Base-by-base conservation (phyloP, 805 yeast genomes). In the Phaffomyces thermotolerans region DNA sequence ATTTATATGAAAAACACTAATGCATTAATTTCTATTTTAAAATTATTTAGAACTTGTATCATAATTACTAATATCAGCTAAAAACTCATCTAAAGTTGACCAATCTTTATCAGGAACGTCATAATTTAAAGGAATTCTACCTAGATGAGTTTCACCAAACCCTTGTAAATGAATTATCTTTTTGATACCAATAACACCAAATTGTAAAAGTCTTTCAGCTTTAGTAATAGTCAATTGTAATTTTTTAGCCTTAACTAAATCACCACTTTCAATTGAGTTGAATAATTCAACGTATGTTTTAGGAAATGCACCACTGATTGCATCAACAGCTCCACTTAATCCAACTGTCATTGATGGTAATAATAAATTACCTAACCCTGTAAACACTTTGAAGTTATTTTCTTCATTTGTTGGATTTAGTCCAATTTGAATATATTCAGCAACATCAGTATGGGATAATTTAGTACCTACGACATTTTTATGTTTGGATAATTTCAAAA, bases 361-460 rank as follows among this genome's bases (percentile, higher is more conserved):
- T 31, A 76, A 58, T 34, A 73, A 58, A 53, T 75, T 79, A 25
- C 79, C 79, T 17, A 73, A 62, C 14, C 81, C 81, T 8, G 78
- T 69, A 50, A 72, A 67, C 31, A 68, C 57, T 25, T 57, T 46
- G 61, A 76, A 76, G 49, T 70, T 62, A 49, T 65, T 66, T 40
- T 52, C 43, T 18, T 56, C 57, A 43, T 72, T 65, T 34, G 59
- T 63, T 35, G 68, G 66, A 52, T 68, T 67, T 23, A 66, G 60
- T 2, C 75, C 75, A 34, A 76, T 62, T 46, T 69, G 58, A 24
- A 71, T 63, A 52, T 72, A 72, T 40, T 67, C 68, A 20, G 76
- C 63, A 32, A 75, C 68, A 53, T 76, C 75, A 29, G 71, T 74
- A 54, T 75, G 75, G 6, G 78, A 68, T 48, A 75, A 60, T 59